Base-by-base conservation (phyloP, 441 rosid species). In the Gossypium trilobum region DNA sequence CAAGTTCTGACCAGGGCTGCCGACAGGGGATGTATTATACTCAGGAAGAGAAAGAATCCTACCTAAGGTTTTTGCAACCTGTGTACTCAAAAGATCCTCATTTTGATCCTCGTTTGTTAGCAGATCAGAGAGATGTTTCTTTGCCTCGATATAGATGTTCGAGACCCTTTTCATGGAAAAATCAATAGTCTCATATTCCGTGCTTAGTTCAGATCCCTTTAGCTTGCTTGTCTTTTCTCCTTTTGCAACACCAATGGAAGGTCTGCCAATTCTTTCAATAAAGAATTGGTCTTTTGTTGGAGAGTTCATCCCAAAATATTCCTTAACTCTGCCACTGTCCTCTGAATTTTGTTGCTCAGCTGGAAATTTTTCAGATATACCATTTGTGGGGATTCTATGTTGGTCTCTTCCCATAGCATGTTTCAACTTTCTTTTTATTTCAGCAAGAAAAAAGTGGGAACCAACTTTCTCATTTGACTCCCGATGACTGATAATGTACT, bases 81-180 rank as follows among this genome's bases (percentile, higher is more conserved):
- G 83, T 62, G 83, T 74, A 46, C 75, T 80, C 27, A 91, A 83
- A 78, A 78, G 74, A 73, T 75, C 83, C 7, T 59, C 78, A 79
- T 76, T 81, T 61, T 78, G 82, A 46, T 81, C 85, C 72, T 85
- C 92, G 69, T 73, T 81, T 74, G 82, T 82, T 74, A 95, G 81
- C 91, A 89, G 85, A 76, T 90, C 97, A 27, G 91, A 89, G 17
- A 95, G 87, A 82, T 88, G 99, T 77, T 88, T 95, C 87, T 82
- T 95, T 78, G 97, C 99, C 80, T 93, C 97, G 46, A 81, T 63
- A 57, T 95, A 93, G 77, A 95, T 88, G 83, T 83, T 84, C 19
- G 98, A 82, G 58, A 22, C 33, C 61, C 61, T 57, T 57, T 78
- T 81, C 75, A 67, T 73, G 55, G 89, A 78, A 75, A 57, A 50